Evolutionary conservation across 2,329 filamentous ascomycete genomes (phyloP).

Genomic region (Verticillium dahliae): DNA sequence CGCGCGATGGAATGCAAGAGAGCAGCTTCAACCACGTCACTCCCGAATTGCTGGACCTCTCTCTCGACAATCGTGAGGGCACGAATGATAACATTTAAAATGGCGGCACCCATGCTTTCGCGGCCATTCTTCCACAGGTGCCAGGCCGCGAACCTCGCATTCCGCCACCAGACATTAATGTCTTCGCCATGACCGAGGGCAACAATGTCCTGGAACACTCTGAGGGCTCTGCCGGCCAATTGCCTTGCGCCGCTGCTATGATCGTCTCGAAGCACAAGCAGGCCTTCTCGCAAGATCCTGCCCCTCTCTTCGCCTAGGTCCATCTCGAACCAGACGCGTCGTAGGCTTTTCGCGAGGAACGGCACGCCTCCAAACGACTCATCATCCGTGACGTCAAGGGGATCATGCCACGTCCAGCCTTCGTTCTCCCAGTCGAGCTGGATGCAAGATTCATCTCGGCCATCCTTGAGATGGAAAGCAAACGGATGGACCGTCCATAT

Average conservation of each 20-base stretch:
- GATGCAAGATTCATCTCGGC: conserved; percentile 38
- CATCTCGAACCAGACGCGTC: conserved; percentile 52
- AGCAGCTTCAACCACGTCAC: conserved; percentile 6
- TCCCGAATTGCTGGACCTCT: conserved; percentile 17
- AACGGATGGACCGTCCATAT: conserved; percentile 61
- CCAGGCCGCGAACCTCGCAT: conserved; percentile 51
- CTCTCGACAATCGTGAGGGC: conserved; percentile 34
- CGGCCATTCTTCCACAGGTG: conserved; percentile 59
- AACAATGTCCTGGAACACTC: conserved; percentile 25
- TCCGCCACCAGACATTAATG: conserved; percentile 46
- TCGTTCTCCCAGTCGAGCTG: conserved; percentile 57
- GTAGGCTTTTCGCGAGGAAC: conserved; percentile 48
- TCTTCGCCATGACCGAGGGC: neutral
- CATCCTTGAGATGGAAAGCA: conserved; percentile 42
- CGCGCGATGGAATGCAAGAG: conserved; percentile 12
- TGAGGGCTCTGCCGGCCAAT: conserved; percentile 47
- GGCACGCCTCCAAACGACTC: conserved; percentile 47
- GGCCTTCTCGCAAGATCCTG: conserved; percentile 33
- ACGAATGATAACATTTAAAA: conserved; percentile 41
- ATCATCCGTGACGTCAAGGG: conserved; percentile 38
- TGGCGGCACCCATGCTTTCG: conserved; percentile 60
- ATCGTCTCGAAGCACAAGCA: conserved; percentile 45
- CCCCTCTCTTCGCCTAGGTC: conserved; percentile 40
- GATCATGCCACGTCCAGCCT: conserved; percentile 50
- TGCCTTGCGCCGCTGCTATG: conserved; percentile 53